These are phyloP conservation scores for Orobanche coerulescens DNA, from an alignment of 257 asterid species.

Conservation along the genomic window DNA sequence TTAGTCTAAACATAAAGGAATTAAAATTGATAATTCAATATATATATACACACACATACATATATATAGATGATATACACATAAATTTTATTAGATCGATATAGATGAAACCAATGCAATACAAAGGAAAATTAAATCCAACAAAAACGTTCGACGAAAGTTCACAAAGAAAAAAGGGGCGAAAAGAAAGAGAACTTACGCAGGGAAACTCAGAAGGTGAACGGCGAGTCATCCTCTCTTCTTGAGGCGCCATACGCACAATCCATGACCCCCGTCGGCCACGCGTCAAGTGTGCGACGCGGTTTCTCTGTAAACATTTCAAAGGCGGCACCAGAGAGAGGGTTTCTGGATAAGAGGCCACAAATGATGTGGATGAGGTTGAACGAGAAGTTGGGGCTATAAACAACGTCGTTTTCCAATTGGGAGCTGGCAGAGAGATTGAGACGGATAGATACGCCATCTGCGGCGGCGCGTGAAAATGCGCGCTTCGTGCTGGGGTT, in stretches of 20 bases:
- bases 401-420: conserved; percentile 29
- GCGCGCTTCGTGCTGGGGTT: background rate
- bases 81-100: too few relatives aligned
- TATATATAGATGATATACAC: too few relatives aligned
- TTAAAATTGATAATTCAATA: background rate
- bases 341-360: conserved; percentile 19
- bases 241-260: conserved; percentile 91
- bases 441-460: conserved; percentile 46
- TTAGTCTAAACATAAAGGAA: background rate
- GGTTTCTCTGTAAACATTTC: background rate
- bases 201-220: conserved; percentile 86
- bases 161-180: background rate
- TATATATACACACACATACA: too few relatives aligned
- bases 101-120: too few relatives aligned
- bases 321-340: conserved; percentile 19
- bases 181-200: conserved; percentile 27
- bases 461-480: conserved; percentile 30
- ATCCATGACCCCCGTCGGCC: conserved; percentile 41
- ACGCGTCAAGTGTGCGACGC: conserved; percentile 9
- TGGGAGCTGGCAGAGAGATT: conserved; percentile 26
- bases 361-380: conserved; percentile 20
- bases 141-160: background rate
- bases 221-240: conserved; percentile 91
- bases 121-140: background rate
- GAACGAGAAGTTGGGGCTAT: conserved; percentile 22